Evolutionary conservation across 768 basidiomycete genomes (phyloP).

Genomic region (Pisolithus albus): DNA sequence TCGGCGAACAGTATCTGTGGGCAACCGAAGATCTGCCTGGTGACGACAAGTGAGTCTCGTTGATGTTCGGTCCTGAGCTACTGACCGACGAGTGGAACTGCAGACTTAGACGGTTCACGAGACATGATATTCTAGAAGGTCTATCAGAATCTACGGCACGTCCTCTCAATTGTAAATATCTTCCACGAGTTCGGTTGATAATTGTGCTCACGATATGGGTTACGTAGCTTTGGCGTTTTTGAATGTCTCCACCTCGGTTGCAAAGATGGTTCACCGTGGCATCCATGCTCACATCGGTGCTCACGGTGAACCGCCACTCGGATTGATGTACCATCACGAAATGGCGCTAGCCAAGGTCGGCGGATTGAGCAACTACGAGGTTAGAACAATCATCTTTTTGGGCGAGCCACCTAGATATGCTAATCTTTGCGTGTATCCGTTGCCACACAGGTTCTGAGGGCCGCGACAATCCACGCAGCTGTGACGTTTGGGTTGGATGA

Average conservation of each 20-base stretch:
- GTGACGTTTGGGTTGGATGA: slow-evolving; percentile 54
- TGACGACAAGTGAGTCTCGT: slow-evolving; percentile 50
- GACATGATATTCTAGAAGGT: slow-evolving; percentile 57
- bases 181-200: neutral
- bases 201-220: neutral
- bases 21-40: slow-evolving; percentile 57
- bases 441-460: slow-evolving; percentile 48
- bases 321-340: slow-evolving; percentile 72
- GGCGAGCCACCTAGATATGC: neutral
- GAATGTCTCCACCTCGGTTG: slow-evolving; percentile 62
- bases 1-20: slow-evolving; percentile 66
- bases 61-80: neutral
- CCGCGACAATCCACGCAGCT: slow-evolving; percentile 63
- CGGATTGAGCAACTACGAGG: slow-evolving; percentile 67
- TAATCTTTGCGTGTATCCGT: neutral
- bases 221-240: slow-evolving; percentile 52
- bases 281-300: slow-evolving; percentile 62
- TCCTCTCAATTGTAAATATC: slow-evolving; percentile 47
- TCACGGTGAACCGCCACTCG: slow-evolving; percentile 67
- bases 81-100: neutral
- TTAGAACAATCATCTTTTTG: slow-evolving; percentile 15
- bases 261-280: slow-evolving; percentile 62
- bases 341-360: slow-evolving; percentile 60
- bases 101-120: slow-evolving; percentile 57
- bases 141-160: slow-evolving; percentile 56